phyloP scores from a whole-genome alignment of 257 asterid genomes.

The Solanum chilense region DNA sequence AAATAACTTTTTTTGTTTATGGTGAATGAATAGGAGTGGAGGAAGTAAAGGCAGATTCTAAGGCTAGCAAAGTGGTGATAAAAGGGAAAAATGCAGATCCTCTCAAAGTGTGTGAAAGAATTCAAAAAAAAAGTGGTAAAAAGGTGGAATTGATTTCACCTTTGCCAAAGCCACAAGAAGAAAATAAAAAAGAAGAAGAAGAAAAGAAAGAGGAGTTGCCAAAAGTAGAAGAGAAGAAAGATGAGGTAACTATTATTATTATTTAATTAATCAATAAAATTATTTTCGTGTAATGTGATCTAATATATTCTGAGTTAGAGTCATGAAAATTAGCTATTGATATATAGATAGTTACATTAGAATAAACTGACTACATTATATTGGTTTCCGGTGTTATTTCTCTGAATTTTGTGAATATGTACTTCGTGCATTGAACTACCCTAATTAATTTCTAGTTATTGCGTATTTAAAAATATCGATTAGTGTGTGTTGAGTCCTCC shows the following conservation, averaged over 20 bases:
- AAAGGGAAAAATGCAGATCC: slow-evolving; percentile 75
- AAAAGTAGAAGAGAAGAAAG: slow-evolving; percentile 26
- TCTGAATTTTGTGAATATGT: background rate
- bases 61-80: slow-evolving; percentile 83
- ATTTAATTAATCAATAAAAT: background rate
- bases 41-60: slow-evolving; percentile 61
- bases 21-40: slow-evolving; percentile 54
- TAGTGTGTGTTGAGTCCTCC: background rate
- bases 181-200: slow-evolving; percentile 11
- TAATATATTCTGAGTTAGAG: background rate
- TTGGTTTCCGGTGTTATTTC: too few relatives aligned
- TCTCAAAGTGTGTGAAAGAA: slow-evolving; percentile 56
- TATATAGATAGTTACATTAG: fast-evolving
- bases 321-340: background rate
- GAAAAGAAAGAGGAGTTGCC: slow-evolving; percentile 18
- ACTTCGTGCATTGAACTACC: background rate
- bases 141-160: slow-evolving; percentile 74
- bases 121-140: slow-evolving; percentile 56
- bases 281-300: background rate
- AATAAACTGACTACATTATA: background rate
- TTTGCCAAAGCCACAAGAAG: slow-evolving; percentile 37
- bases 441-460: background rate
- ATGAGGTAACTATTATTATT: slow-evolving; percentile 21
- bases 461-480: background rate
- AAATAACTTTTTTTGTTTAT: background rate